Percentiles rank a stretch among this genome's conserved stretches.
Evolutionary conservation across 495 filamentous ascomycete genomes (phyloP).

Genomic region (Talaromyces adpressus): DNA sequence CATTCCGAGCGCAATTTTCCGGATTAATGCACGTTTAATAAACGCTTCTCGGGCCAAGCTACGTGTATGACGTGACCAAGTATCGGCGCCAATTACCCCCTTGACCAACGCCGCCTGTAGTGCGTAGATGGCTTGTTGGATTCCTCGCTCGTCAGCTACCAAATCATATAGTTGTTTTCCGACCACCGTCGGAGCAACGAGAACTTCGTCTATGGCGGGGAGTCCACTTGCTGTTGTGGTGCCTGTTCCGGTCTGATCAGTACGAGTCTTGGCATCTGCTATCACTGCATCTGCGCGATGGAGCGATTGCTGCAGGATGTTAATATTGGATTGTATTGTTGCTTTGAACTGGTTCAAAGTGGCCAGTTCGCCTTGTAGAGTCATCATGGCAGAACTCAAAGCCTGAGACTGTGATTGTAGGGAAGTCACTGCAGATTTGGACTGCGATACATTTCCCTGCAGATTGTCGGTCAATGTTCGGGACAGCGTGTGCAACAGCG

Average conservation of each 20-base stretch:
- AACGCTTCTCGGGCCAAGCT: constrained; percentile 83
- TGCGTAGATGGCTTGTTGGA: constrained; percentile 79
- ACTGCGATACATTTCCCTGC: constrained; percentile 54
- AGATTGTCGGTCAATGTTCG: constrained; percentile 59
- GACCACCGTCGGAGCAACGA: constrained; percentile 91
- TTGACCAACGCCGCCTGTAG: constrained; percentile 75
- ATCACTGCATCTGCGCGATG: constrained; percentile 75
- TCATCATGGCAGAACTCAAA: constrained; percentile 57
- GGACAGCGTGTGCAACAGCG: constrained; percentile 71
- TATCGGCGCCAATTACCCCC: constrained; percentile 70
- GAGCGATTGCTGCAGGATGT: constrained; percentile 68
- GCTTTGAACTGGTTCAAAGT: constrained; percentile 60
- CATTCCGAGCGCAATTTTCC: constrained; percentile 86
- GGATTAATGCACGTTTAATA: constrained; percentile 78
- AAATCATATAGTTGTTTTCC: constrained; percentile 85
- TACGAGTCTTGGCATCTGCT: constrained; percentile 45
- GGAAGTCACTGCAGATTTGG: constrained; percentile 61
- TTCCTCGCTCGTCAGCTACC: constrained; percentile 75
- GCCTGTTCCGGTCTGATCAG: constrained; percentile 14
- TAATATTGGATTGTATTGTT: constrained; percentile 68
- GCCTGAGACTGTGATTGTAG: constrained; percentile 74
- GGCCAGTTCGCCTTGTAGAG: constrained; percentile 63
- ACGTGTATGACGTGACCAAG: constrained; percentile 77
- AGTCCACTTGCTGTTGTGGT: constrained; percentile 26
- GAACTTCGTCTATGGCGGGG: constrained; percentile 74